Evolutionary conservation across 1,284 basidiomycete species (phyloP).

Genomic region (Puccinia coronata): DNA sequence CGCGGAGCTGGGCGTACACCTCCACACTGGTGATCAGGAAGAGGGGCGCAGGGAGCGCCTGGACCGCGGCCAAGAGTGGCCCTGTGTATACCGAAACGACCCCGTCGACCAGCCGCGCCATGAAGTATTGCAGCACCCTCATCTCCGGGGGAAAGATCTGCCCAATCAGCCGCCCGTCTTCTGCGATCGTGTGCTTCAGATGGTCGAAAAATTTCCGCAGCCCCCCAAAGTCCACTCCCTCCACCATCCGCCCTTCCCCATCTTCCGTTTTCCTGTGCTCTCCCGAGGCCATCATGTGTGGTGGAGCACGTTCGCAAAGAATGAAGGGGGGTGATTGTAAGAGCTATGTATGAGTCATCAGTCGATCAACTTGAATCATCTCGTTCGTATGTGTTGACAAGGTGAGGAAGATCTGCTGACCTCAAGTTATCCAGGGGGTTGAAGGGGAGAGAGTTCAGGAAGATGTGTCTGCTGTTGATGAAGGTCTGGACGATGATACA

Average conservation of each 20-base stretch:
- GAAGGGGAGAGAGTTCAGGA: conserved; percentile 77
- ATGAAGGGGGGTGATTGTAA: not conserved
- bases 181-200: conserved; percentile 68
- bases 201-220: conserved; percentile 87
- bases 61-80: conserved; percentile 73
- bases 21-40: conserved; percentile 86
- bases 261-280: conserved; percentile 52
- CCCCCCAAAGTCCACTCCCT: conserved; percentile 75
- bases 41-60: conserved; percentile 71
- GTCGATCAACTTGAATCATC: not conserved
- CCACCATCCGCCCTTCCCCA: conserved; percentile 58
- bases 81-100: conserved; percentile 80
- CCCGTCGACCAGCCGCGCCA: conserved; percentile 73
- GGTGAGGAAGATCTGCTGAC: conserved; percentile 63
- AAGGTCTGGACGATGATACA: conserved; percentile 64
- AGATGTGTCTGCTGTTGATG: conserved; percentile 90
- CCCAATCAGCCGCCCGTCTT: conserved; percentile 76
- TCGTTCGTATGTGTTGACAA: not conserved
- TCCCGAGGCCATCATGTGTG: not conserved
- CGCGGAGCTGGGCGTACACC: conserved; percentile 81
- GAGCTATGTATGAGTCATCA: not conserved
- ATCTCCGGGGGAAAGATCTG: conserved; percentile 80
- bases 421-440: conserved; percentile 79
- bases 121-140: conserved; percentile 72
- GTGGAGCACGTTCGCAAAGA: not conserved